Base-by-base conservation (phyloP, 257 asterid species). In the Solanum appendiculatum region DNA sequence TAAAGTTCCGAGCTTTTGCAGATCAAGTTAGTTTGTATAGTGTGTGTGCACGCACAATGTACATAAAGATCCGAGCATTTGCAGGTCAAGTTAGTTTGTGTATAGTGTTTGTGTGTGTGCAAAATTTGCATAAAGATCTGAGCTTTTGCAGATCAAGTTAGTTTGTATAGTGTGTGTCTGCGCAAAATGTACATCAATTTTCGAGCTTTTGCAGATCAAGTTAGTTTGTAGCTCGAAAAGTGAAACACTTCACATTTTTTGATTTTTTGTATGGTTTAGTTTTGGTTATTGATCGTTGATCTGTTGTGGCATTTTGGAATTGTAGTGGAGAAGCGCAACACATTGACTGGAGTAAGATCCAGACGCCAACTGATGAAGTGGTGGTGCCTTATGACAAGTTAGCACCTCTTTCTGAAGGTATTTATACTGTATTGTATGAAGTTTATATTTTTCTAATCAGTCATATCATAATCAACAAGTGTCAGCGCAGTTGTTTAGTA, bases 401-500 rank as follows among this genome's bases (percentile, higher is more conserved):
- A 83, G 90, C 96, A 69, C 92, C 99, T 56, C 92, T 93, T 58
- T 91, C 98, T 64, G 95, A 95, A 95, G 99, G 99, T 97, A 89
- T 64, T 86, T 81, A 4, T 33, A 70, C 25, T 3, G 0, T 81
- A 29, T 29, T 20, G 16, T 29, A 2, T 80, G 2, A 48, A 81
- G 25, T 48, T 46, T 0, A 46, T 48, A 23, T 29, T 81, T 40
- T 81, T 81, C 21, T 81, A 12, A 29, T 81, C 66, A 48, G 60
- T 81, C 68, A 10, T 81, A 9, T 29, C 85, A 29, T 81, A 3
- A 48, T 48, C 68, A 48, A 48, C 20, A 7, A 48, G 21, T 81
- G 11, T 81, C 68, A 31, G 20, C 31, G 11, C 1, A 13, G 85
- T 48, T 20, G 29, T 81, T 81, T 81, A 20, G 11, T 31, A 20